Percentiles rank a stretch among this genome's conserved stretches.
Evolutionary conservation across 768 basidiomycete genomes (phyloP).

Genomic region (Mycena haematopus): DNA sequence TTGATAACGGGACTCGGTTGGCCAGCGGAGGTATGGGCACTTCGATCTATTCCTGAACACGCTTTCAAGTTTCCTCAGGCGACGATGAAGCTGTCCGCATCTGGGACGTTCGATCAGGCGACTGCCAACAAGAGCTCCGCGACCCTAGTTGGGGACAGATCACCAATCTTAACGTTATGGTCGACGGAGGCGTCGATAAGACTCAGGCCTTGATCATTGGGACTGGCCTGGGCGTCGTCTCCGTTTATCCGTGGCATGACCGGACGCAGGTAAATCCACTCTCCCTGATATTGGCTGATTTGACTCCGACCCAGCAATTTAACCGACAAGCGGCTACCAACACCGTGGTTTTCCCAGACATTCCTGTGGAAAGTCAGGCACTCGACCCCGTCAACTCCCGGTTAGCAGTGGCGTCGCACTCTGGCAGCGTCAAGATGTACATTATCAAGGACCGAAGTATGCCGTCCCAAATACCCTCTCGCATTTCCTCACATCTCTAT

Average conservation of each 20-base stretch:
- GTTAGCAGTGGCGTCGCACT: neutral
- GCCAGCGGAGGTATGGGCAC: constrained; percentile 2
- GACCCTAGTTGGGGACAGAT: constrained; percentile 1
- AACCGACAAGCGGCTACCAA: neutral
- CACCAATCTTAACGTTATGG: neutral
- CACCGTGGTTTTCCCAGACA: neutral
- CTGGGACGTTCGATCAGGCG: constrained; percentile 3
- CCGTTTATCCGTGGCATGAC: neutral
- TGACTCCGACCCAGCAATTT: neutral
- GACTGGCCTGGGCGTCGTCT: neutral
- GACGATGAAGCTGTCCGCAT: neutral
- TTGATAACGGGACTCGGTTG: neutral
- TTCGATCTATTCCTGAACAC: too few relatives aligned
- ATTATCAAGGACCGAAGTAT: constrained; percentile 1
- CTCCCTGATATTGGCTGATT: neutral
- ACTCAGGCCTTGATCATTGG: neutral
- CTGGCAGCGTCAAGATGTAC: neutral
- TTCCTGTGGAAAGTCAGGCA: neutral
- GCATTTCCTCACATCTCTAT: too few relatives aligned
- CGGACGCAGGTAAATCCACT: neutral
- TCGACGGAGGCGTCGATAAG: neutral
- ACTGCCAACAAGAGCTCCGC: constrained; percentile 1
- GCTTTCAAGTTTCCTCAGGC: neutral
- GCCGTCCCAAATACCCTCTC: neutral
- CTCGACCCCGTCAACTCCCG: neutral